Conservation (phyloP, 768 basidiomycete species). For the Tulasnella sp. region DNA sequence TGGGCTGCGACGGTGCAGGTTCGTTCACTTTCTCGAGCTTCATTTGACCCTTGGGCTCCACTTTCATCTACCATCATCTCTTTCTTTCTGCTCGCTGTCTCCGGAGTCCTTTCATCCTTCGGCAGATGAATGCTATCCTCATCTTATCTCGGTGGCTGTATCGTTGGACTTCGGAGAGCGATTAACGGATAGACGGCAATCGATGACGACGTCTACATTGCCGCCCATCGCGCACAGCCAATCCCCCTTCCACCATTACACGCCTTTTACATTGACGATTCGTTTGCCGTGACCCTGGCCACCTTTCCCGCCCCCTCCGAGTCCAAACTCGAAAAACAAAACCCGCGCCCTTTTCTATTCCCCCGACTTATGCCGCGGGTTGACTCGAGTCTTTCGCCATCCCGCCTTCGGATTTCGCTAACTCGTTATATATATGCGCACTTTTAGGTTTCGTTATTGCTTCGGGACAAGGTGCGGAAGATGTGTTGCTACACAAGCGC, state of each 20-base stretch:
- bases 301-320: background rate
- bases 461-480: conserved; percentile 38
- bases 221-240: background rate
- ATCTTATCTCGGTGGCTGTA: background rate
- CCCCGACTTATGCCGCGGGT: background rate
- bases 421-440: background rate
- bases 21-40: conserved; percentile 19
- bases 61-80: background rate
- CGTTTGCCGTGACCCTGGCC: background rate
- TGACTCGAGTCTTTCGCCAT: background rate
- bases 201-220: background rate
- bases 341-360: background rate
- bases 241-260: background rate
- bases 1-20: conserved; percentile 74
- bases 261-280: background rate
- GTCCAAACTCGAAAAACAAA: too few species aligned
- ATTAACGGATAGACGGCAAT: background rate
- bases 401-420: background rate
- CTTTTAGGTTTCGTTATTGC: conserved; percentile 56
- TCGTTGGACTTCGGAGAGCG: background rate
- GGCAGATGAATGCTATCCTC: background rate
- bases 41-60: background rate
- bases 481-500: conserved; percentile 51
- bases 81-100: background rate
- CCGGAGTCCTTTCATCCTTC: background rate